Evolutionary conservation across 768 basidiomycete genomes (phyloP).

Genomic region (Steccherinum ochraceum): DNA sequence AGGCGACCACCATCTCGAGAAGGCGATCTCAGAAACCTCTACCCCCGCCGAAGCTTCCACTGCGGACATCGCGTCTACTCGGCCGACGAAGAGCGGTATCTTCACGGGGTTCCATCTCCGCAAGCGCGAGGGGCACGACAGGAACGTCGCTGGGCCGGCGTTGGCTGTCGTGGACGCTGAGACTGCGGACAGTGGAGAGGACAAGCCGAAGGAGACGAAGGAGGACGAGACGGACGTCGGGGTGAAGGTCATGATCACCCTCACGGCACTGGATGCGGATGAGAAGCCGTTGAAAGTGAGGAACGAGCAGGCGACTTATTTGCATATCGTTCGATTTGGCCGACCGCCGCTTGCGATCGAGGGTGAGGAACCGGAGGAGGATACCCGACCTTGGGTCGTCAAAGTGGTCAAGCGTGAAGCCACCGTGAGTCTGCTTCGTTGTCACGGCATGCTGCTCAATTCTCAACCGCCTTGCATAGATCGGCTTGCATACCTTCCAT

Average conservation of each 20-base stretch:
- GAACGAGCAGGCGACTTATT: slow-evolving; percentile 87
- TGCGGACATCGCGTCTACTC: slow-evolving; percentile 13
- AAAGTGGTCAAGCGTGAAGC: slow-evolving; percentile 92
- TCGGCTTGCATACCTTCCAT: slow-evolving; percentile 91
- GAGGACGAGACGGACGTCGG: slow-evolving; percentile 48
- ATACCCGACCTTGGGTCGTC: slow-evolving; percentile 81
- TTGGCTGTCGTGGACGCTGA: slow-evolving; percentile 74
- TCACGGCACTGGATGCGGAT: slow-evolving; percentile 77
- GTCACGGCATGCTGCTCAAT: neutral
- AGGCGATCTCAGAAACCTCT: slow-evolving; percentile 10
- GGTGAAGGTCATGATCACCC: slow-evolving; percentile 69
- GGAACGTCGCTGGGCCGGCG: slow-evolving; percentile 67
- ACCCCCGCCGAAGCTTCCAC: slow-evolving; percentile 2
- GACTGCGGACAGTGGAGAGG: slow-evolving; percentile 25
- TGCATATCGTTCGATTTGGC: slow-evolving; percentile 76
- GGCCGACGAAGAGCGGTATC: slow-evolving; percentile 15
- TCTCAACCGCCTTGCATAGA: slow-evolving; percentile 35
- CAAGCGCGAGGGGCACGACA: slow-evolving; percentile 40
- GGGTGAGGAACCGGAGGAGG: slow-evolving; percentile 23
- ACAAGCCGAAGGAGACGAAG: slow-evolving; percentile 35
- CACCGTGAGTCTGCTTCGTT: slow-evolving; percentile 37
- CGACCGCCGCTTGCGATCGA: slow-evolving; percentile 23
- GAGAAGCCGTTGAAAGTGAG: slow-evolving; percentile 58
- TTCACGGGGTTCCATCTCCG: slow-evolving; percentile 68
- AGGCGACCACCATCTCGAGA: slow-evolving; percentile 8